Percentiles rank a stretch among this genome's conserved stretches.
Conservation (phyloP, 331 rosid genomes). For the Acacia concinna region DNA sequence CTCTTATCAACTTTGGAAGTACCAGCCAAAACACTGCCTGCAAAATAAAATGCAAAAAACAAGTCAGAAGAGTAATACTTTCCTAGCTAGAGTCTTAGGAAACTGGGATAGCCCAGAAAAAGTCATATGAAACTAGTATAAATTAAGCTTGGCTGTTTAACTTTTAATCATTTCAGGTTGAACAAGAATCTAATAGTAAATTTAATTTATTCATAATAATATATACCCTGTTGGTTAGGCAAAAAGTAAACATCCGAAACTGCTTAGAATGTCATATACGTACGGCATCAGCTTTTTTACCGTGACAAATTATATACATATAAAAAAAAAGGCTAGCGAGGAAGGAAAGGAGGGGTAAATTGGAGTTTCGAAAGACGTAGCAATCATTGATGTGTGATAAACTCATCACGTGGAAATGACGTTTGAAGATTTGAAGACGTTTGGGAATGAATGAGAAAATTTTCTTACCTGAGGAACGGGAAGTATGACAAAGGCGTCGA, state of each 20-base stretch:
- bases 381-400: not conserved
- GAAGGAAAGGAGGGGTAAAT: not conserved
- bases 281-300: not conserved
- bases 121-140: not conserved
- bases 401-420: not conserved
- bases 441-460: not conserved
- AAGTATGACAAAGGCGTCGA: slow-evolving; percentile 84
- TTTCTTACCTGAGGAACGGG: slow-evolving; percentile 48
- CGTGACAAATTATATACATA: too few relatives aligned
- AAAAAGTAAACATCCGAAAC: not conserved
- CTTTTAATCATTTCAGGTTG: not conserved
- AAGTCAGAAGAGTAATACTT: not conserved
- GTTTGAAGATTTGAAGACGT: not conserved
- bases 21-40: slow-evolving; percentile 94
- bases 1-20: slow-evolving; percentile 81
- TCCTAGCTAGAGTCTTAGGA: not conserved
- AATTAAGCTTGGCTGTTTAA: not conserved
- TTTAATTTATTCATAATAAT: not conserved
- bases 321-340: not conserved
- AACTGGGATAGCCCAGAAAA: not conserved
- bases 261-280: not conserved
- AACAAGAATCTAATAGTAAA: not conserved
- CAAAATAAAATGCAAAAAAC: slow-evolving; percentile 28
- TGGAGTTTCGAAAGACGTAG: not conserved
- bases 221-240: not conserved